phyloP scores from a whole-genome alignment of 2,329 filamentous ascomycete species.

The Ciborinia camelliae region DNA sequence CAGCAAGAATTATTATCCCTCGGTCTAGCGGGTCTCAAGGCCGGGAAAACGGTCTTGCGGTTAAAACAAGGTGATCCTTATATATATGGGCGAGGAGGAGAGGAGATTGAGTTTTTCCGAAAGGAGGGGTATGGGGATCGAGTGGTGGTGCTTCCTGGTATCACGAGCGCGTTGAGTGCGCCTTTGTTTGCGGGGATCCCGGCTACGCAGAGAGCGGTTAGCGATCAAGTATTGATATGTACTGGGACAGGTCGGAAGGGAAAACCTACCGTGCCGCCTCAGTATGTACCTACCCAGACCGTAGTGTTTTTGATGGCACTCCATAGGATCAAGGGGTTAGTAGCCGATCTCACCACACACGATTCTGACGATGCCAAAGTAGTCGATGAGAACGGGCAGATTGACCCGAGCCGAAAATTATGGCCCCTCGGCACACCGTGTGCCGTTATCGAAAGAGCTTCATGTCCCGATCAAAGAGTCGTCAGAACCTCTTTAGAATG shows the following conservation, averaged over 20 bases:
- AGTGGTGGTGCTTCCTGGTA: constrained; percentile 75
- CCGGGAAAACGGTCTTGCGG: constrained; percentile 77
- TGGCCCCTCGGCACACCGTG: constrained; percentile 83
- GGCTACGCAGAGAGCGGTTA: constrained; percentile 81
- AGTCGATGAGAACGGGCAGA: constrained; percentile 34
- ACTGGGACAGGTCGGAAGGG: constrained; percentile 94
- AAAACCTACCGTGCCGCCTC: constrained; percentile 74
- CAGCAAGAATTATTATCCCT: constrained; percentile 84
- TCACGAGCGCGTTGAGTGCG: constrained; percentile 83
- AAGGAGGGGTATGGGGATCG: constrained; percentile 62
- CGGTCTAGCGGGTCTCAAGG: constrained; percentile 64
- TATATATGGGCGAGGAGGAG: constrained; percentile 89
- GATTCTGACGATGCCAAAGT: constrained; percentile 39
- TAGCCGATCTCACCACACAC: constrained; percentile 61
- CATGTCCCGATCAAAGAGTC: constrained; percentile 89
- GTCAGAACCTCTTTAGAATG: constrained; percentile 80
- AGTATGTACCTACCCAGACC: constrained; percentile 72
- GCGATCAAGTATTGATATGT: constrained; percentile 93
- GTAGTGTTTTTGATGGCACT: constrained; percentile 95
- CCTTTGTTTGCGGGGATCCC: constrained; percentile 87
- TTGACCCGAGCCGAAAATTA: constrained; percentile 40
- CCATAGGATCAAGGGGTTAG: constrained; percentile 73
- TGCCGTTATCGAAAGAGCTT: constrained; percentile 89
- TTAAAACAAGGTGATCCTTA: constrained; percentile 97
- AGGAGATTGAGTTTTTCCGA: constrained; percentile 85